These are phyloP conservation scores for Trapa bicornis DNA, from an alignment of 345 rosid genomes.

Conservation along the genomic window DNA sequence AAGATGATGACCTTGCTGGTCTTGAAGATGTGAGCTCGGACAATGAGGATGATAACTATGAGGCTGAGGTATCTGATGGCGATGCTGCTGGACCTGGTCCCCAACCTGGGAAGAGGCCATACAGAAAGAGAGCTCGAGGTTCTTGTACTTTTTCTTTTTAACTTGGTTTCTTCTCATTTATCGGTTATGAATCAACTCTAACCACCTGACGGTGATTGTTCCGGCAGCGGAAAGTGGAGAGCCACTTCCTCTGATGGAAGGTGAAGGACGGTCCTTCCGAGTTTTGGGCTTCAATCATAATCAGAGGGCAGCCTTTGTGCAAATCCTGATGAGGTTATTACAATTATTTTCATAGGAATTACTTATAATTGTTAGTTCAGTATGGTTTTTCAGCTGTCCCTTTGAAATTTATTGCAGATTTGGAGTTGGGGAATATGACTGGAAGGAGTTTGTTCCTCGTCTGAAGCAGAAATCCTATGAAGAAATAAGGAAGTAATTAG, in stretches of 20 bases:
- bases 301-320: slow-evolving; percentile 92
- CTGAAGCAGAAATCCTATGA: slow-evolving; percentile 85
- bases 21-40: slow-evolving; percentile 95
- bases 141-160: slow-evolving; percentile 6
- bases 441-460: slow-evolving; percentile 80
- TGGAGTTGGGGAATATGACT: slow-evolving; percentile 81
- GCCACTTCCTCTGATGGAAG: slow-evolving; percentile 94
- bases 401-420: slow-evolving; percentile 37
- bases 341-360: neutral
- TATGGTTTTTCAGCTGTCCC: neutral
- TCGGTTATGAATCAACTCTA: neutral
- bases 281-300: slow-evolving; percentile 88
- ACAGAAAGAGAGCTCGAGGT: slow-evolving; percentile 77
- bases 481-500: slow-evolving; percentile 61
- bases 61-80: slow-evolving; percentile 79
- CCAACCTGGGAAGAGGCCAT: slow-evolving; percentile 60
- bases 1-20: slow-evolving; percentile 99
- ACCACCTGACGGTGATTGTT: slow-evolving; percentile 10
- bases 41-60: slow-evolving; percentile 91
- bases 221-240: slow-evolving; percentile 53
- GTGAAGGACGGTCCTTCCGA: slow-evolving; percentile 90
- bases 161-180: neutral
- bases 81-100: slow-evolving; percentile 64
- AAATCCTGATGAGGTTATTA: slow-evolving; percentile 76
- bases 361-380: neutral